Percentiles rank a stretch among this genome's conserved stretches.
Conservation (phyloP, 805 yeast species). For the Dipodascopsis tothii region DNA sequence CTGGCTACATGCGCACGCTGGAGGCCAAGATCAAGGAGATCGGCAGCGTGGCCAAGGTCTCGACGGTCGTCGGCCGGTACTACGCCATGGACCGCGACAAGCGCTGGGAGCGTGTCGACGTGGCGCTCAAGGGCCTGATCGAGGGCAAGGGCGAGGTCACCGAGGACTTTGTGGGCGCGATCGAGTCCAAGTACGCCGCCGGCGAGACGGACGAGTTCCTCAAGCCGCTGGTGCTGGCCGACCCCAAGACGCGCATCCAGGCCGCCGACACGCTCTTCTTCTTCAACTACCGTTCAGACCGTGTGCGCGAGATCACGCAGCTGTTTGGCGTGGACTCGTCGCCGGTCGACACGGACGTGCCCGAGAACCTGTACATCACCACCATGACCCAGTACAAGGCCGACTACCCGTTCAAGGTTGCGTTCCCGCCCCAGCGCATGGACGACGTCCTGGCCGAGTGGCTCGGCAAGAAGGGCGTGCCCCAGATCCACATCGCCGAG, state of each 20-base stretch:
- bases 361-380: conserved; percentile 20
- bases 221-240: conserved; percentile 19
- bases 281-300: conserved; percentile 26
- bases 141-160: conserved; percentile 16
- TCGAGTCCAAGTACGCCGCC: conserved; percentile 19
- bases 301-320: conserved; percentile 26
- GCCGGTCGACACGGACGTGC: conserved; percentile 23
- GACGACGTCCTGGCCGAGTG: conserved; percentile 26
- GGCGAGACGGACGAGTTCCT: conserved; percentile 25
- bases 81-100: conserved; percentile 26
- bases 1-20: conserved; percentile 19
- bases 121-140: conserved; percentile 20
- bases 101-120: conserved; percentile 25
- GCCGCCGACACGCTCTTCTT: conserved; percentile 22
- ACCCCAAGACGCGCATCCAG: conserved; percentile 21
- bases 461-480: conserved; percentile 22
- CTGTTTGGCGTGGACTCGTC: conserved; percentile 25
- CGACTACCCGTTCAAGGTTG: conserved; percentile 23
- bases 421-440: conserved; percentile 25
- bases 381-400: conserved; percentile 27
- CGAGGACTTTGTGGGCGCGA: conserved; percentile 13
- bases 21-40: conserved; percentile 22
- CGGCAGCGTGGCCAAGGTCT: conserved; percentile 21
- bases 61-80: conserved; percentile 24
- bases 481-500: conserved; percentile 24